Evolutionary conservation across 2,329 filamentous ascomycete genomes (phyloP), one percentile per base, ranked within the genome.

Genomic region (Acephala macrosclerotiorum): DNA sequence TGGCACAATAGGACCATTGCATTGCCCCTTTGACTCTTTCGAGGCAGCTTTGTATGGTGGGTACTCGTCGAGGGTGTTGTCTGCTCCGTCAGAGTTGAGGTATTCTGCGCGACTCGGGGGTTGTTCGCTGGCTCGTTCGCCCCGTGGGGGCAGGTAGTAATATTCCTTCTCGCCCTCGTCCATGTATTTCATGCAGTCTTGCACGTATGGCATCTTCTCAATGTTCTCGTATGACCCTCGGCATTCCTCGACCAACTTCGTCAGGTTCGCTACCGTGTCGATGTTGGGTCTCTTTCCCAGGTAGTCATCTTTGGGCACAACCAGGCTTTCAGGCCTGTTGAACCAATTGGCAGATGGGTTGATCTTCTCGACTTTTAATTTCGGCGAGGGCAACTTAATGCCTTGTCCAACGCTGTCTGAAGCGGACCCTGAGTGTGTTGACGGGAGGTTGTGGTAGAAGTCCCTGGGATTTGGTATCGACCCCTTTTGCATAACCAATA

Each of bases 131-230:
- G 74, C 74, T 62, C 75, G 69, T 33, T 76, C 72, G 33, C 70
- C 74, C 33, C 47, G 49, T 11, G 72, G 33, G 9, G 84, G 83
- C n/a, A 82, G 74, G 51, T 77, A 79, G 71, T 82, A 83, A 76
- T 86, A 86, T 63, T 83, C 80, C 49, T 81, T 74, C 73, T 84
- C 80, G 29, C 77, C 78, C 38, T 81, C 76, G 12, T 81, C 79
- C 68, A 87, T 77, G 70, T 84, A 86, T 65, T 82, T 76, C 25
- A 86, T 73, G 70, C 84, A 86, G 63, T 84, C 81, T 60, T 81
- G 81, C 2, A 85, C 83, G 69, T 83, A 82, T 60, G 81, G 77
- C 84, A 86, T 85, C 78, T 83, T 84, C 75, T 86, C 84, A 25
- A 85, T 76, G n/a, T 82, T 81, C 58, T 74, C 72, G 67, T 84